Base-by-base conservation (phyloP, 768 basidiomycete genomes). In the Auricularia heimuer region DNA sequence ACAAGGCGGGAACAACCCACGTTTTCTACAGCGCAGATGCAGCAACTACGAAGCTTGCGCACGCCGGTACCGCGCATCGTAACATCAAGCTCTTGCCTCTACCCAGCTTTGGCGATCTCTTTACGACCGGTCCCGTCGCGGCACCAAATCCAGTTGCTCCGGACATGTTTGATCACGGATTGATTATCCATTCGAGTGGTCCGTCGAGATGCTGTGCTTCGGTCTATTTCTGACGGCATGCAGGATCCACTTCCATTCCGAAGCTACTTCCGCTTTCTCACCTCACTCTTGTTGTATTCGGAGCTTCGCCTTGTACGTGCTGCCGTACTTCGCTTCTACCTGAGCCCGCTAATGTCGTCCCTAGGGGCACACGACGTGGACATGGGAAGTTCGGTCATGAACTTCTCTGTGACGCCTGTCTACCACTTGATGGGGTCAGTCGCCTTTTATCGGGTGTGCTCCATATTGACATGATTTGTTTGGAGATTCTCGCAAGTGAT, bases 151-250 rank as follows among this genome's bases (percentile, higher is more conserved):
- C 14, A 4, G 65, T 66, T 18, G 54, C 51, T 34, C 65, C 63
- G 11, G 67, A 70, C 45, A 21, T 68, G 10, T 45, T 73, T 44
- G 67, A 67, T 3, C 65, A 66, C 37, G 62, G 64, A 2, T 54
- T 74, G 21, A 70, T 74, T 62, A 54, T 74, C 10, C 73, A 74
- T 65, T 74, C 73, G 42, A 73, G 73, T 39, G 73, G 73, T 51
- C 18, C 47, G 47, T 51, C 6, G 2, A 8, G 6, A 16, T 16
- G 47, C 47, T 21, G 21, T 21, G 21, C 21, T 6, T 51, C 47
- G 6, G 18, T 18, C 18, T 51, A 51, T 51, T 18, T 51, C 47
- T 51, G 47, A 51, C 47, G 18, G 14, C 6, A 4, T 51, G 18
- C 21, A 51, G 47, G 47, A 21, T 51, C 47, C 4, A 51, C 47